Conservation (phyloP, 2,329 filamentous ascomycete species). For the Aureobasidium musti region DNA sequence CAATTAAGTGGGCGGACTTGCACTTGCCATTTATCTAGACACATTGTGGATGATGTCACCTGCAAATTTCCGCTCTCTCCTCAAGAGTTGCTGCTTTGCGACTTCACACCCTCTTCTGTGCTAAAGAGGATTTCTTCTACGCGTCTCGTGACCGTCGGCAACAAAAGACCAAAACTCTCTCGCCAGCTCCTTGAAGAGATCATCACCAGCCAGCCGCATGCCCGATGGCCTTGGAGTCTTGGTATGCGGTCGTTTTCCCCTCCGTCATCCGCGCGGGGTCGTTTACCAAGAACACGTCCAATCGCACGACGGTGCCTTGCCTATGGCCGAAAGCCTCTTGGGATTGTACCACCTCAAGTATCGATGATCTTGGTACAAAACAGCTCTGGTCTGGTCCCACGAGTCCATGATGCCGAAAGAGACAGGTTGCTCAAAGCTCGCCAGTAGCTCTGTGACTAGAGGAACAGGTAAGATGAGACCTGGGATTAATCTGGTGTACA, state of each 20-base stretch:
- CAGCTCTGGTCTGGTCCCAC: background rate
- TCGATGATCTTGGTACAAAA: constrained; percentile 11
- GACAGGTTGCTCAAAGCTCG: background rate
- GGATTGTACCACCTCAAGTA: constrained; percentile 14
- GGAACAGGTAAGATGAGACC: background rate
- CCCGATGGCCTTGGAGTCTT: constrained; percentile 12
- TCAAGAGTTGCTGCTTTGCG: background rate
- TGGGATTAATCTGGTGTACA: background rate
- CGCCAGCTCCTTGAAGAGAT: background rate
- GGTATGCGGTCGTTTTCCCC: constrained; percentile 14
- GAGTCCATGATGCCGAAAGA: constrained; percentile 1
- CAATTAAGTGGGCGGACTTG: background rate
- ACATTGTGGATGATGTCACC: background rate
- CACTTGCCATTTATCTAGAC: constrained; percentile 2
- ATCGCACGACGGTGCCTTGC: constrained; percentile 27
- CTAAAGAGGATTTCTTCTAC: background rate
- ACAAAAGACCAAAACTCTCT: background rate
- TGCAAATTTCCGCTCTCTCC: background rate
- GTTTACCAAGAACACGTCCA: constrained; percentile 5
- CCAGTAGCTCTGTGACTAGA: background rate
- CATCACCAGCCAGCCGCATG: constrained; percentile 7
- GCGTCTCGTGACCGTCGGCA: background rate
- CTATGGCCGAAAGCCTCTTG: constrained; percentile 20
- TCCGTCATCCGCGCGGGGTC: constrained; percentile 21
- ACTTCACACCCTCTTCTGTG: background rate